Evolutionary conservation across 176 grass and related monocot species (phyloP).

Genomic region (Oryza australiensis): DNA sequence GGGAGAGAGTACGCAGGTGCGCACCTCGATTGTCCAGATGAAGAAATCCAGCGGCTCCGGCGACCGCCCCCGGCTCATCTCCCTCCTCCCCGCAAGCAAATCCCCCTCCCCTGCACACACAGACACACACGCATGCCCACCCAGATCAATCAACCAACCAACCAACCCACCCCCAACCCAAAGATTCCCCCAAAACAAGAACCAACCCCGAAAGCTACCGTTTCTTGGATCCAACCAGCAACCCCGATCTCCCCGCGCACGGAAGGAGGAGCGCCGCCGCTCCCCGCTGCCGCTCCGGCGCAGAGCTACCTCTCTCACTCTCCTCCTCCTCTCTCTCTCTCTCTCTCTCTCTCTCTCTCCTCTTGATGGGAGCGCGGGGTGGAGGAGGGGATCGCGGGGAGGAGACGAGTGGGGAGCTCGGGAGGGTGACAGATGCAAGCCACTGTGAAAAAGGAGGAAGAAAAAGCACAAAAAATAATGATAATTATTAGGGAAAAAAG

Average conservation of each 20-base stretch:
- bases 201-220: background rate
- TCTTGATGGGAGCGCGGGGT: background rate
- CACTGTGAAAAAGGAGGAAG: background rate
- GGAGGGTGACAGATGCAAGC: background rate
- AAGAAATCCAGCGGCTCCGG: slow-evolving; percentile 74
- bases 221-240: background rate
- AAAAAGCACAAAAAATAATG: background rate
- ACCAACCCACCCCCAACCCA: background rate
- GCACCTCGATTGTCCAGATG: slow-evolving; percentile 77
- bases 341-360: background rate
- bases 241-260: background rate
- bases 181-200: background rate
- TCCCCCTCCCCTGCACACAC: slow-evolving; percentile 33
- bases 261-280: too few species aligned
- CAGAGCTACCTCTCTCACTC: background rate
- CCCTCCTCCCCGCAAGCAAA: slow-evolving; percentile 38
- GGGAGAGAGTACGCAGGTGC: background rate
- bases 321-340: background rate
- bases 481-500: too few species aligned
- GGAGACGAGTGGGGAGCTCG: background rate
- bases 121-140: background rate
- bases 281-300: background rate
- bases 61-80: slow-evolving; percentile 54
- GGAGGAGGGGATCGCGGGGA: background rate
- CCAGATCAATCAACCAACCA: background rate